Percentiles rank a stretch among this genome's conserved stretches.
Evolutionary conservation across 2,329 filamentous ascomycete species (phyloP).

Genomic region (Emergomyces pasteurianus): DNA sequence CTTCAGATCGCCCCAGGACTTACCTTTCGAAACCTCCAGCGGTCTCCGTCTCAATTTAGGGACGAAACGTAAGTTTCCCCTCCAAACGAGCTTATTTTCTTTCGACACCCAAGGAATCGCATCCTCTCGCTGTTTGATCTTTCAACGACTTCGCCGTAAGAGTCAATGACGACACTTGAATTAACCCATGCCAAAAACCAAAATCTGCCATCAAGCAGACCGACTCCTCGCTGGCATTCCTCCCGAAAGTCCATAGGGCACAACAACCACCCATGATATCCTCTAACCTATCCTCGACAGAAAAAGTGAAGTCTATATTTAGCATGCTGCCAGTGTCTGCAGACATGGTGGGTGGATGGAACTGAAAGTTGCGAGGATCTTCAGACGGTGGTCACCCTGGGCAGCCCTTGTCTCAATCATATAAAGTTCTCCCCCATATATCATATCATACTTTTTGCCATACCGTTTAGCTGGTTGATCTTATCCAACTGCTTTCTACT

Average conservation of each 20-base stretch:
- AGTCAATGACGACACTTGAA: constrained; percentile 22
- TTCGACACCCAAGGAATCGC: constrained; percentile 27
- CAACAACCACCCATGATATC: constrained; percentile 21
- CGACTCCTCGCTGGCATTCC: constrained; percentile 27
- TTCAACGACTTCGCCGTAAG: constrained; percentile 25
- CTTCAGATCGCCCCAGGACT: constrained; percentile 38
- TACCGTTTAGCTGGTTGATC: constrained; percentile 20
- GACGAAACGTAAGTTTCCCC: constrained; percentile 34
- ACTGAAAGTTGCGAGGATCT: constrained; percentile 32
- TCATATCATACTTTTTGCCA: constrained; percentile 26
- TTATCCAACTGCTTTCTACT: constrained; percentile 18
- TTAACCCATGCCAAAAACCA: constrained; percentile 40
- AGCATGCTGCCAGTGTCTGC: constrained; percentile 27
- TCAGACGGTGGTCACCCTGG: constrained; percentile 27
- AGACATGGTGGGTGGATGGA: constrained; percentile 38
- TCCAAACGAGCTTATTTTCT: constrained; percentile 36
- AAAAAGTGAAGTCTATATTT: constrained; percentile 34
- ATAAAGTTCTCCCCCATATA: constrained; percentile 23
- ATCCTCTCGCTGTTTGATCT: constrained; percentile 6
- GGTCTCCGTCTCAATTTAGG: constrained; percentile 30
- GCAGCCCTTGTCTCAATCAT: constrained; percentile 19
- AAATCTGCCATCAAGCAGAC: constrained; percentile 43
- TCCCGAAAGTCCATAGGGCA: constrained; percentile 34
- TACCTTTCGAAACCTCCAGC: constrained; percentile 27
- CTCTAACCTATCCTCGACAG: constrained; percentile 31